Evolutionary conservation across 2,329 filamentous ascomycete species (phyloP).

Genomic region (Ophiostoma pallidulum): DNA sequence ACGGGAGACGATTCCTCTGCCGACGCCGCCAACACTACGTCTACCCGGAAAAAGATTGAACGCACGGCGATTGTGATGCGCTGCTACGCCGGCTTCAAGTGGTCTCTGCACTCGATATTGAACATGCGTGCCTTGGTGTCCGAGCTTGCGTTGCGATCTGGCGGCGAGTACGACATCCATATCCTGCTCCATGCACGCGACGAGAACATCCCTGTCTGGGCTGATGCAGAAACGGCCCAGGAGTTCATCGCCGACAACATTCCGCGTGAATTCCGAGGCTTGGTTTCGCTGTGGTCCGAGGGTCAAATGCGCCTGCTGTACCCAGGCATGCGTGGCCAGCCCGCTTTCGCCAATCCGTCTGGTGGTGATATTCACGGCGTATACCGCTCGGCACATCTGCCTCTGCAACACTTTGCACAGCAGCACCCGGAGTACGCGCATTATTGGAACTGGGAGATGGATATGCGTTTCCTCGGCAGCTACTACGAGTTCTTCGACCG

Average conservation of each 20-base stretch:
- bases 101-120: slow-evolving; percentile 67
- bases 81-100: slow-evolving; percentile 70
- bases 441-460: slow-evolving; percentile 65
- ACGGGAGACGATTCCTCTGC: slow-evolving; percentile 10
- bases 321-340: slow-evolving; percentile 57
- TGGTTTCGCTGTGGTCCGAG: slow-evolving; percentile 79
- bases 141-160: slow-evolving; percentile 67
- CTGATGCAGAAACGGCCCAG: slow-evolving; percentile 64
- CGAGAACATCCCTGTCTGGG: slow-evolving; percentile 69
- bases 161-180: slow-evolving; percentile 73
- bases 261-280: slow-evolving; percentile 65
- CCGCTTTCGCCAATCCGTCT: slow-evolving; percentile 46
- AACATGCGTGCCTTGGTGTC: slow-evolving; percentile 75
- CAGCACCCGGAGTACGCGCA: slow-evolving; percentile 55
- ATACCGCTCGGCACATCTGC: slow-evolving; percentile 55
- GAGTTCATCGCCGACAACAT: slow-evolving; percentile 58
- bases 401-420: slow-evolving; percentile 55
- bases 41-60: slow-evolving; percentile 31
- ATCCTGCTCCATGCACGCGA: slow-evolving; percentile 82
- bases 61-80: slow-evolving; percentile 71
- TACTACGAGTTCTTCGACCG: slow-evolving; percentile 66
- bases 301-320: slow-evolving; percentile 76
- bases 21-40: not conserved
- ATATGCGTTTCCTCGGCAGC: slow-evolving; percentile 55
- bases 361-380: slow-evolving; percentile 56